phyloP scores from a whole-genome alignment of 2,329 filamentous ascomycete species.

The Fusarium sp. region DNA sequence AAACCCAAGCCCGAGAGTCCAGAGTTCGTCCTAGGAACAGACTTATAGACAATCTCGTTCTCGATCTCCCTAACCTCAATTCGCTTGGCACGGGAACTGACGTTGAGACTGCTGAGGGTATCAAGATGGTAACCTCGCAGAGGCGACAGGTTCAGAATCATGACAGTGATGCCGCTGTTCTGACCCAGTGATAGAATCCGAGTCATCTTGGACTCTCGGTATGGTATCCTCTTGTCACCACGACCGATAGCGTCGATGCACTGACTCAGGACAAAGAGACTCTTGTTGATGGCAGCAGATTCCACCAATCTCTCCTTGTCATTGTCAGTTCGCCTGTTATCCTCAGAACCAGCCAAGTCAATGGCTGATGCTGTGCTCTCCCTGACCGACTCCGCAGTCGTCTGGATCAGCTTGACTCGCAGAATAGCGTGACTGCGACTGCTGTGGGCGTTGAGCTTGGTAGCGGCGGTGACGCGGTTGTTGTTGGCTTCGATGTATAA shows the following conservation, averaged over 20 bases:
- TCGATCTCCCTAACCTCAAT: conserved; percentile 96
- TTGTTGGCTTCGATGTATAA: conserved; percentile 93
- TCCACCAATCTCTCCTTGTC: conserved; percentile 93
- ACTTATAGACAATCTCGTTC: conserved; percentile 91
- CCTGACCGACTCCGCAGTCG: conserved; percentile 71
- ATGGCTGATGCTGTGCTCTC: conserved; percentile 93
- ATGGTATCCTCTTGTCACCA: conserved; percentile 82
- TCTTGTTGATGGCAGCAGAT: conserved; percentile 97
- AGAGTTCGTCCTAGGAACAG: conserved; percentile 68
- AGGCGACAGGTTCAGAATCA: conserved; percentile 95
- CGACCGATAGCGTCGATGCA: conserved; percentile 93
- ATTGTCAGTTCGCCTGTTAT: conserved; percentile 94
- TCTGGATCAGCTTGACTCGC: conserved; percentile 87
- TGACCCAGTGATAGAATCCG: conserved; percentile 91
- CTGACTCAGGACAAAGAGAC: conserved; percentile 91
- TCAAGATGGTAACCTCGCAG: conserved; percentile 94
- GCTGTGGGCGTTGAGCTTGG: conserved; percentile 92
- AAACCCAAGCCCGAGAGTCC: conserved; percentile 53
- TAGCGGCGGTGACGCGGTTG: conserved; percentile 88
- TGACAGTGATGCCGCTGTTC: conserved; percentile 94
- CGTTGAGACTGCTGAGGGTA: conserved; percentile 91
- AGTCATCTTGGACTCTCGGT: conserved; percentile 97
- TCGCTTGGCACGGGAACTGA: conserved; percentile 94
- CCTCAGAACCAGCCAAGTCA: conserved; percentile 93
- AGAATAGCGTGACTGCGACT: conserved; percentile 91